Evolutionary conservation across 2,329 filamentous ascomycete species (phyloP).

Genomic region (Claviceps capensis): DNA sequence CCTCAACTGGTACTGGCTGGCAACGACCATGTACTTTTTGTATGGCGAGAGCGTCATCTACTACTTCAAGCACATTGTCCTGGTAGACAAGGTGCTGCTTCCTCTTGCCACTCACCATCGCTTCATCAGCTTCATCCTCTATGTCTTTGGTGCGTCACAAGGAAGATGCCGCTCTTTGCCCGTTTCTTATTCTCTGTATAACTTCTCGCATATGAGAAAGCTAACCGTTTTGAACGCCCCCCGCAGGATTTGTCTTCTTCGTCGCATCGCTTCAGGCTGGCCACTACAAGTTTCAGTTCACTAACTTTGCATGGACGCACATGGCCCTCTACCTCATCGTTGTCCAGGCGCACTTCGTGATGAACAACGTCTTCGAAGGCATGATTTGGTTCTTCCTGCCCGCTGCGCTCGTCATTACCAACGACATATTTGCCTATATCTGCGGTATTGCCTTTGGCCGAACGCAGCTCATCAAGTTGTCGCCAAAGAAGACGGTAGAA

Average conservation of each 20-base stretch:
- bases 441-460: slow-evolving; percentile 94
- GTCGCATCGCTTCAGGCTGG: slow-evolving; percentile 88
- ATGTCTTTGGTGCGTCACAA: slow-evolving; percentile 70
- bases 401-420: slow-evolving; percentile 88
- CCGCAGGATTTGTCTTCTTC: slow-evolving; percentile 91
- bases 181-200: neutral
- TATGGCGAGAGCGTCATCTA: slow-evolving; percentile 99
- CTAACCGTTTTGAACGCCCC: neutral
- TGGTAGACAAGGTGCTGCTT: slow-evolving; percentile 85
- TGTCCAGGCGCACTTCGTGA: slow-evolving; percentile 95
- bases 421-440: slow-evolving; percentile 97
- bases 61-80: slow-evolving; percentile 97
- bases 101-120: slow-evolving; percentile 93
- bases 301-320: slow-evolving; percentile 98
- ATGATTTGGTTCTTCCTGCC: slow-evolving; percentile 99
- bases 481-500: slow-evolving; percentile 97
- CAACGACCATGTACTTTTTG: slow-evolving; percentile 98
- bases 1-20: slow-evolving; percentile 97
- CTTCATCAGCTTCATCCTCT: slow-evolving; percentile 97
- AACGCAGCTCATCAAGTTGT: slow-evolving; percentile 94
- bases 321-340: slow-evolving; percentile 98
- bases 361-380: slow-evolving; percentile 99
- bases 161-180: neutral
- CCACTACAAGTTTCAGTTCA: slow-evolving; percentile 97
- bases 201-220: neutral